phyloP scores from a whole-genome alignment of 345 rosid species.

The Excoecaria cochinchinensis region DNA sequence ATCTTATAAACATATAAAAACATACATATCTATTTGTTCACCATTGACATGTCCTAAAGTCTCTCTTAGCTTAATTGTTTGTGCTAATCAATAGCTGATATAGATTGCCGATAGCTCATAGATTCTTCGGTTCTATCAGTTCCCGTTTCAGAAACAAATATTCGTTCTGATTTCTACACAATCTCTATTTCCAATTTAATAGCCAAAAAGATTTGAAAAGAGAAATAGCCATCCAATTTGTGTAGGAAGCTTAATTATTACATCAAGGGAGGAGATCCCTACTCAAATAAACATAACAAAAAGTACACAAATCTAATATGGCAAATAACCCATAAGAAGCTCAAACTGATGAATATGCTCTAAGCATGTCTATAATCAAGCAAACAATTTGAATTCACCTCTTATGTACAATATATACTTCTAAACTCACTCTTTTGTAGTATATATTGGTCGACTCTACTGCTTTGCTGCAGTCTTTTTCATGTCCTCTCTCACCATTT shows the following conservation, averaged over 20 bases:
- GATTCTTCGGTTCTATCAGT: too few relatives aligned
- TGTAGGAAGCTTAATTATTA: not conserved
- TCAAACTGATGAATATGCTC: not conserved
- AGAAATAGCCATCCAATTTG: not conserved
- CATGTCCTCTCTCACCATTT: constrained; percentile 58
- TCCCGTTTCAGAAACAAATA: too few relatives aligned
- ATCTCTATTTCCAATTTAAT: not conserved
- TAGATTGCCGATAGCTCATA: too few relatives aligned
- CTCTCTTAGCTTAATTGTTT: too few relatives aligned
- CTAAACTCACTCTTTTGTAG: not conserved
- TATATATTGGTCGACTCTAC: not conserved
- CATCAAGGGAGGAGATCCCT: not conserved
- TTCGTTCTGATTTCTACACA: too few relatives aligned
- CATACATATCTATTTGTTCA: too few relatives aligned
- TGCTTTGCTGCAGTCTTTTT: constrained; percentile 21
- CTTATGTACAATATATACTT: not conserved
- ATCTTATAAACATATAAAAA: too few relatives aligned
- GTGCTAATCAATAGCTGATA: too few relatives aligned
- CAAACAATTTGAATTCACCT: constrained; percentile 11
- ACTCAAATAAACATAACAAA: not conserved
- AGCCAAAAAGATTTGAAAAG: not conserved
- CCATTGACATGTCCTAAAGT: too few relatives aligned
- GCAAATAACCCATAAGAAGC: not conserved
- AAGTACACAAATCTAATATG: constrained; percentile 1
- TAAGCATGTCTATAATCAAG: not conserved